Conservation (phyloP, 108 stramenopile genomes). For the Cyclostephanos tholiformis region DNA sequence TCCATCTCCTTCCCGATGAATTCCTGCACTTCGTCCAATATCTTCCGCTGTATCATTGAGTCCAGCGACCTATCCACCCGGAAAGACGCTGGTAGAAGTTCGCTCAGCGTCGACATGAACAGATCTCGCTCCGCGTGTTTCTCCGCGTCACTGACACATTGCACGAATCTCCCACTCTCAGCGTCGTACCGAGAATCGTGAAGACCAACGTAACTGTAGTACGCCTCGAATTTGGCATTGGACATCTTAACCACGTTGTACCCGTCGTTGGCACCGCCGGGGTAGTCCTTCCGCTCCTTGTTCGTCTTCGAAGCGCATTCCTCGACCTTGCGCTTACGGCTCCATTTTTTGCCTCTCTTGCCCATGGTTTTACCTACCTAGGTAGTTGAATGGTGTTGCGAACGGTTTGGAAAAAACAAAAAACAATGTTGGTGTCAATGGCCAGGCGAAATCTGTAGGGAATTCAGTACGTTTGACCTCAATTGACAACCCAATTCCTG, state of each 20-base stretch:
- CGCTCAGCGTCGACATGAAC: conserved; percentile 62
- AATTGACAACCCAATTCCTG: no score
- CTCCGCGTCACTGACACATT: conserved; percentile 60
- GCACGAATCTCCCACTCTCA: conserved; percentile 35
- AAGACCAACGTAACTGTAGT: conserved; percentile 75
- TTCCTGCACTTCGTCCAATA: conserved; percentile 66
- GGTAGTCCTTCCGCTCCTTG: conserved; percentile 31
- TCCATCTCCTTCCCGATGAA: conserved; percentile 79
- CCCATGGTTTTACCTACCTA: no score
- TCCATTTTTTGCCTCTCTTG: conserved; percentile 25
- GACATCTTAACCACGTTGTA: conserved; percentile 48
- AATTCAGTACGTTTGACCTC: no score
- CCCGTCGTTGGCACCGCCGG: conserved; percentile 11
- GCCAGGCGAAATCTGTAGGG: no score
- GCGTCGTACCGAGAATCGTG: conserved; percentile 46
- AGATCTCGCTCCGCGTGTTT: conserved; percentile 59
- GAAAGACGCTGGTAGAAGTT: conserved; percentile 77
- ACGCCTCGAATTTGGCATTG: conserved; percentile 83
- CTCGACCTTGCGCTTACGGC: conserved; percentile 49
- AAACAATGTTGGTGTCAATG: no score
- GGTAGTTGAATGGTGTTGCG: neutral
- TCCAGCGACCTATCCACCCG: conserved; percentile 78
- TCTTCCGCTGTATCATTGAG: conserved; percentile 47
- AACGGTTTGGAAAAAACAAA: no score
- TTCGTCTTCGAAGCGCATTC: conserved; percentile 31